Evolutionary conservation across 345 rosid genomes (phyloP), one percentile per base, ranked within the genome.

Genomic region (Acer negundo): DNA sequence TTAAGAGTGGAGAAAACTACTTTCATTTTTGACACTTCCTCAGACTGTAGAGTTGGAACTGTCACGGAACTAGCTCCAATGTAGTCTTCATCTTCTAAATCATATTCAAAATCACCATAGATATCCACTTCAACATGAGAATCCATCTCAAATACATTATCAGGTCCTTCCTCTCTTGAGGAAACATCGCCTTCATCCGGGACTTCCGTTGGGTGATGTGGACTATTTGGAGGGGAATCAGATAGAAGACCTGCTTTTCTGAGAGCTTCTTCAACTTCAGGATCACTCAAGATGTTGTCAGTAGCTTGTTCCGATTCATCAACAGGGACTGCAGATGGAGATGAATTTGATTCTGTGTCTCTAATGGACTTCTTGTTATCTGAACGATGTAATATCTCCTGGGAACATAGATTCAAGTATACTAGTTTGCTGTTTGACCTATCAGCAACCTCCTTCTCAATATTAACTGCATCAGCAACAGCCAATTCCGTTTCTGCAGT

Each of bases 401-500:
- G 99, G 70, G 99, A 94, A 85, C 99, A 94, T 68, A 96, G 89
- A 89, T 96, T 96, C 82, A 92, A 63, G 82, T 96, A 96, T 16
- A 94, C 94, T 63, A 90, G 74, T 81, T 96, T 96, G 87, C 95
- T 90, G 85, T 80, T 92, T 76, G 99, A 91, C 87, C 86, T 90
- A 79, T 94, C 90, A 70, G 95, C 97, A 42, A 87, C 90, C 31
- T 70, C 90, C 83, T 87, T 94, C 84, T 96, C 99, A 35, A 94
- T 91, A 77, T 96, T 96, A 77, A 89, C 79, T 40, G 98, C 99
- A 89, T 96, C 99, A 72, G 99, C 99, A 81, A 96, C 93, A 63
- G 98, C 98, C 85, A 96, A 86, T 85, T 96, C 99, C 40, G 97
- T 91, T 46, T 84, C 97, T 79, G 98, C 99, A 74, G 88, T 89